Base-by-base conservation (phyloP, 2,329 filamentous ascomycete species). In the Scopulariopsis brevicaulis region DNA sequence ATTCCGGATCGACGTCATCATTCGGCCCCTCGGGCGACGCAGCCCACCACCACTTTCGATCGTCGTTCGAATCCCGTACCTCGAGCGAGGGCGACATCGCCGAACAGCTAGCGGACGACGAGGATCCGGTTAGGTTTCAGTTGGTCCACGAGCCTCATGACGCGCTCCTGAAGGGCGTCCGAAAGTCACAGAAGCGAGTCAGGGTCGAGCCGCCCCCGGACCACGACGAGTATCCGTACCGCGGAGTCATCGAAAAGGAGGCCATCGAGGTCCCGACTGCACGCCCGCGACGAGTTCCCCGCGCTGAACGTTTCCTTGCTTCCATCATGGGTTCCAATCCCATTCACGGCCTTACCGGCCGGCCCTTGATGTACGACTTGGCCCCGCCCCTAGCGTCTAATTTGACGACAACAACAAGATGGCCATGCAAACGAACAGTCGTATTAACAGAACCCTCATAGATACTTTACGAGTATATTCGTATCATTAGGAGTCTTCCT, bases 21-120 rank as follows among this genome's bases (percentile, higher is more conserved):
- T 35, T 48, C 50, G 53, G 37, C 51, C 51, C 40, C 32, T 48
- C 51, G 56, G 51, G 51, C 56, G 52, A 53, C 34, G 24, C 18
- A 15, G 56, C 56, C 79, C 53, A 71, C 67, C 63, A 69, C 67
- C 66, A 76, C 75, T 65, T 59, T 40, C 53, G 48, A 54, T 51
- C 54, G n/a, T 89, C 89, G 18, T 89, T 89, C 71, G 75, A 77
- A 62, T 90, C 86, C 60, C 57, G 56, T 12, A 84, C 89, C 65
- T 96, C 90, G 91, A 92, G 89, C 69, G 91, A 96, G 72, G 93
- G 91, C 68, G 94, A 97, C 73, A 83, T 97, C 66, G 90, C 90
- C 67, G 93, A 96, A 76, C 93, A 95, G 79, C 80, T 92, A 65
- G 88, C 83, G 67, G 86, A 89, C 77, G 84, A 85, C 67, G 84